A percentile compares a stretch with the other conserved stretches of the same genome.
These are phyloP conservation scores for Coniferiporia sulphurascens DNA, from an alignment of 1,284 basidiomycete species.

Conservation along the genomic window DNA sequence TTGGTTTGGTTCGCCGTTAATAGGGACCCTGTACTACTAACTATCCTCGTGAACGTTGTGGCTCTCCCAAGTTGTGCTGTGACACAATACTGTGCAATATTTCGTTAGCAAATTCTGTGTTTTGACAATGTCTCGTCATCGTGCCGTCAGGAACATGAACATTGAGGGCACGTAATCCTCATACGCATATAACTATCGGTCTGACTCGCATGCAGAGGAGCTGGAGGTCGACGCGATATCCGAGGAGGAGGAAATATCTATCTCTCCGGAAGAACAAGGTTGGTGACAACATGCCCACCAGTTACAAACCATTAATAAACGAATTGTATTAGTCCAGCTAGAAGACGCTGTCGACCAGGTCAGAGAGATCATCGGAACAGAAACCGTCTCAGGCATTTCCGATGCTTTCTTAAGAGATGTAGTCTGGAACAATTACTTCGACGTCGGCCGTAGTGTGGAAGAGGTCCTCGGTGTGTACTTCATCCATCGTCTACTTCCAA, in stretches of 20 bases:
- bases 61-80: background rate
- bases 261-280: conserved; percentile 72
- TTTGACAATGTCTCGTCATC: conserved; percentile 77
- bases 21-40: too few relatives aligned
- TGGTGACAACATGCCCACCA: conserved; percentile 14
- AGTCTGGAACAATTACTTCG: conserved; percentile 89
- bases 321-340: conserved; percentile 57
- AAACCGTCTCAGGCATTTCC: conserved; percentile 60
- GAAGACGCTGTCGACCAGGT: conserved; percentile 65
- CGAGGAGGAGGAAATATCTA: conserved; percentile 59
- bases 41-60: background rate
- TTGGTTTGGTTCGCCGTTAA: too few relatives aligned
- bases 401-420: conserved; percentile 76
- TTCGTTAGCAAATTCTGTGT: background rate
- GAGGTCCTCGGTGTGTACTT: conserved; percentile 62
- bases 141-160: conserved; percentile 86
- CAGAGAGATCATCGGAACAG: conserved; percentile 61
- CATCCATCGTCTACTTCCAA: background rate
- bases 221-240: conserved; percentile 68
- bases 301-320: background rate
- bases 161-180: conserved; percentile 57
- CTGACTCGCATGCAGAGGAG: conserved; percentile 51
- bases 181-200: conserved; percentile 21
- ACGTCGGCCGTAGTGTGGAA: conserved; percentile 72
- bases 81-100: background rate